Base-by-base conservation (phyloP, 345 rosid genomes). In the Acer negundo region DNA sequence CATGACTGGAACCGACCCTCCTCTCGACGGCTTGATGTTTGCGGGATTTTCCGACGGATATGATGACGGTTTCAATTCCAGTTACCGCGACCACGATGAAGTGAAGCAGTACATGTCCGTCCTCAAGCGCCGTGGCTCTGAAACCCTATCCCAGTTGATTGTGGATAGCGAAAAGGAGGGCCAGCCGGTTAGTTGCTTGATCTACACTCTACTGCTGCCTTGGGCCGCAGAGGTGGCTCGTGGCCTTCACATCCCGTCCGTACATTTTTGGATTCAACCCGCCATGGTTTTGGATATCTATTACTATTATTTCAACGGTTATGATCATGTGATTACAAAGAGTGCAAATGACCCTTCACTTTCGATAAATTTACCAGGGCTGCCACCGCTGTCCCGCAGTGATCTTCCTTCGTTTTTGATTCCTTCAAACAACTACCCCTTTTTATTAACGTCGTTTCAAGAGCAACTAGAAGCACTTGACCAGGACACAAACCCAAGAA, bases 201-300 rank as follows among this genome's bases (percentile, higher is more conserved):
- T 89, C 16, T 86, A 87, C 90, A 82, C 88, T 2, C 6, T 89
- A 0, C 84, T 92, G 3, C 77, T 92, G 20, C 90, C 88, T 0
- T 94, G 94, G 93, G 94, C 75, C 0, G 83, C 80, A 0, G 83
- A 69, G 24, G 91, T 85, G 72, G 94, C 97, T 61, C 87, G 85
- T 69, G 82, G 59, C 8, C 63, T 81, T 28, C 55, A 78, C 64
- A 74, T 90, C 20, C 92, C 92, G 0, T 44, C 85, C 0, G 80
- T 86, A 0, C 79, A 86, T 4, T 85, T 92, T 5, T 94, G 98
- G 94, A 84, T 81, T 26, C 97, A 94, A n/a, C 89, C 97, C 0
- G 94, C 98, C 0, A 81, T 87, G 0, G 91, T 90, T 6, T 77
- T 94, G 0, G 86, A 80, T 72, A 77, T 90, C 69, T 92, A 90